Evolutionary conservation across 1,284 basidiomycete species (phyloP).

Genomic region (Tremellales sp.): DNA sequence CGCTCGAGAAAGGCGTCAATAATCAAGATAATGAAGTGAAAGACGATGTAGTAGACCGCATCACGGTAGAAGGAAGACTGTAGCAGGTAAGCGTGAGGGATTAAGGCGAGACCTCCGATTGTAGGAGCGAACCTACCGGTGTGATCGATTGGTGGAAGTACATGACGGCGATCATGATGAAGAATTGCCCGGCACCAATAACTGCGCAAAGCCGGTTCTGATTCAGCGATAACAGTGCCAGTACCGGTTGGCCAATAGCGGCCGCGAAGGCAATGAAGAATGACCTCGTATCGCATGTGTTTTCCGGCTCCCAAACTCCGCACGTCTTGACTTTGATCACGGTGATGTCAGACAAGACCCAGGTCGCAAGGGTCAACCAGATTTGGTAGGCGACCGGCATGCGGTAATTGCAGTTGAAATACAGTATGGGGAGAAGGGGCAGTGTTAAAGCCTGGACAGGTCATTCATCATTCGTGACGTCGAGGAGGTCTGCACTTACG

Average conservation of each 20-base stretch:
- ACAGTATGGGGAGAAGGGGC: background rate
- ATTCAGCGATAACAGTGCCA: background rate
- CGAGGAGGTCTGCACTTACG: background rate
- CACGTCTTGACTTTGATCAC: background rate
- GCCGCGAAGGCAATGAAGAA: background rate
- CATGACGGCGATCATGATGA: background rate
- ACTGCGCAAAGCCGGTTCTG: background rate
- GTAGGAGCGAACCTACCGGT: too few species aligned
- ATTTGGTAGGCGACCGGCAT: background rate
- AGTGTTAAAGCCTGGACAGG: background rate
- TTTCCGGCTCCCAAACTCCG: background rate
- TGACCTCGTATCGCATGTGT: background rate
- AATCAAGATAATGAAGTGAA: background rate
- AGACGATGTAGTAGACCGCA: background rate
- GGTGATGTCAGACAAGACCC: background rate
- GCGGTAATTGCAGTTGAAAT: background rate
- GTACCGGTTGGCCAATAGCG: background rate
- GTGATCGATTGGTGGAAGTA: background rate
- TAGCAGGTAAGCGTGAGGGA: too few species aligned
- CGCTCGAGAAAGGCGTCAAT: background rate
- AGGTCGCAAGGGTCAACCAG: background rate
- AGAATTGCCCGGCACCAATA: background rate
- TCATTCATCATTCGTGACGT: background rate
- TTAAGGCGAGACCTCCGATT: too few species aligned
- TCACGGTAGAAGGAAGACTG: too few species aligned